Evolutionary conservation across 2,329 filamentous ascomycete genomes (phyloP).

Genomic region (Arthrobotrys conoides): DNA sequence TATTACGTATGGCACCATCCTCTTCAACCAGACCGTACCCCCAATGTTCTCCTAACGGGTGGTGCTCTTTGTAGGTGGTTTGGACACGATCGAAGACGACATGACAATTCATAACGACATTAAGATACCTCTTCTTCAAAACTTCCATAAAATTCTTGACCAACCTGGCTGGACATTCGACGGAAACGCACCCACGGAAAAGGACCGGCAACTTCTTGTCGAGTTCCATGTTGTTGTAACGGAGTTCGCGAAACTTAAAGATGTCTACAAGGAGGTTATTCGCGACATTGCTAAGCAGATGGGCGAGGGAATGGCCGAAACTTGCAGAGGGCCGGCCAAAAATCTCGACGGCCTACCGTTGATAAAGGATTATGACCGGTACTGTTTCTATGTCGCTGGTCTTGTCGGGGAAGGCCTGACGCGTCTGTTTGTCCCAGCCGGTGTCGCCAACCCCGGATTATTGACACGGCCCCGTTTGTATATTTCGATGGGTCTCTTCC

Average conservation of each 20-base stretch:
- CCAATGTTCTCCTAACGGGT: conserved; percentile 8
- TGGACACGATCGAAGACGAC: conserved; percentile 99
- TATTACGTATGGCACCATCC: conserved; percentile 74
- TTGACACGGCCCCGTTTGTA: conserved; percentile 83
- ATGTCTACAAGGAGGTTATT: conserved; percentile 86
- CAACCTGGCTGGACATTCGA: conserved; percentile 91
- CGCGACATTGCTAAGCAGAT: conserved; percentile 93
- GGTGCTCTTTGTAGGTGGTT: conserved; percentile 69
- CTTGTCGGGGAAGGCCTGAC: conserved; percentile 96
- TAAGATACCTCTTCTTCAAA: conserved; percentile 88
- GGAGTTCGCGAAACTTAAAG: conserved; percentile 91
- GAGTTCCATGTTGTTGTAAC: conserved; percentile 89
- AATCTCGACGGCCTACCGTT: conserved; percentile 85
- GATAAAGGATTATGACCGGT: conserved; percentile 90
- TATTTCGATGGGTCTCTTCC: conserved; percentile 96
- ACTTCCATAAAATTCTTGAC: conserved; percentile 84
- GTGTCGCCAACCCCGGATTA: conserved; percentile 87
- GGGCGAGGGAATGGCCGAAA: conserved; percentile 99
- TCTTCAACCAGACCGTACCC: neutral
- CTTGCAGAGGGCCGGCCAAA: conserved; percentile 84
- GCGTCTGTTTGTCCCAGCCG: conserved; percentile 86
- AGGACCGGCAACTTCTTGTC: conserved; percentile 90
- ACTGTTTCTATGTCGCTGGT: conserved; percentile 98
- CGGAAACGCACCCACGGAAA: conserved; percentile 89
- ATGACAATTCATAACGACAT: conserved; percentile 86